Percentiles rank a stretch among this genome's conserved stretches.
Evolutionary conservation across 805 yeast genomes (phyloP).

Genomic region (Myxozyma monticola): DNA sequence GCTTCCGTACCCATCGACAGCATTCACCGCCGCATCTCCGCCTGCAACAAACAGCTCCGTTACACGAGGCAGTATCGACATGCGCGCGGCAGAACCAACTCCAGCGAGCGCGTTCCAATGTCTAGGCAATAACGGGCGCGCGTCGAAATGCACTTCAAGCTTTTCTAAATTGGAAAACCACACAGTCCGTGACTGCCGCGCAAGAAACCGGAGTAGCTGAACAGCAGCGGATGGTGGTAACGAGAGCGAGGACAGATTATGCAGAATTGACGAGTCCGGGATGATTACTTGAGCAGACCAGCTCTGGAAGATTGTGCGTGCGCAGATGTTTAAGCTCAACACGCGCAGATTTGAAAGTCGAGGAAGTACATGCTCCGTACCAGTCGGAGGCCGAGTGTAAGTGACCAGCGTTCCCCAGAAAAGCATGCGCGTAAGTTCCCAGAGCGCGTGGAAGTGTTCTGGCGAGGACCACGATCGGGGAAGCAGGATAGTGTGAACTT

Average conservation of each 20-base stretch:
- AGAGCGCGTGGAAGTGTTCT: not conserved
- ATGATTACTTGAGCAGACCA: conserved; percentile 7
- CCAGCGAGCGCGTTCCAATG: not conserved
- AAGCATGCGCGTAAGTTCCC: conserved; percentile 4
- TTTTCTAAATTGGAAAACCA: not conserved
- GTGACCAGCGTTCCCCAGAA: conserved; percentile 8
- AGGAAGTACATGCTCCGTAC: conserved; percentile 1
- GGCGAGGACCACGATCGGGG: conserved; percentile 4
- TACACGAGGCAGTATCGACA: not conserved
- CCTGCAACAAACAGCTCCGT: not conserved
- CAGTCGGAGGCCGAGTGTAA: conserved; percentile 6
- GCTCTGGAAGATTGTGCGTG: conserved; percentile 4
- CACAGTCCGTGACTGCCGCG: not conserved
- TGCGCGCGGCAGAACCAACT: not conserved
- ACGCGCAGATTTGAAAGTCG: conserved; percentile 6
- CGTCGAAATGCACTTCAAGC: not conserved
- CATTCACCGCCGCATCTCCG: not conserved
- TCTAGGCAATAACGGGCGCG: not conserved
- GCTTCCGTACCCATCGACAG: not conserved
- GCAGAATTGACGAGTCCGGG: conserved; percentile 3
- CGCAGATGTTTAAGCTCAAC: conserved; percentile 1
- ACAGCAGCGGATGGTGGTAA: conserved; percentile 1
- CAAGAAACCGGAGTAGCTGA: conserved; percentile 1
- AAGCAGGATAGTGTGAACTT: conserved; percentile 7
- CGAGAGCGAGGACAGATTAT: conserved; percentile 3